Evolutionary conservation across 306 rosid species (phyloP), one percentile per base, ranked within the genome.

Genomic region (Acacia crassicarpa): DNA sequence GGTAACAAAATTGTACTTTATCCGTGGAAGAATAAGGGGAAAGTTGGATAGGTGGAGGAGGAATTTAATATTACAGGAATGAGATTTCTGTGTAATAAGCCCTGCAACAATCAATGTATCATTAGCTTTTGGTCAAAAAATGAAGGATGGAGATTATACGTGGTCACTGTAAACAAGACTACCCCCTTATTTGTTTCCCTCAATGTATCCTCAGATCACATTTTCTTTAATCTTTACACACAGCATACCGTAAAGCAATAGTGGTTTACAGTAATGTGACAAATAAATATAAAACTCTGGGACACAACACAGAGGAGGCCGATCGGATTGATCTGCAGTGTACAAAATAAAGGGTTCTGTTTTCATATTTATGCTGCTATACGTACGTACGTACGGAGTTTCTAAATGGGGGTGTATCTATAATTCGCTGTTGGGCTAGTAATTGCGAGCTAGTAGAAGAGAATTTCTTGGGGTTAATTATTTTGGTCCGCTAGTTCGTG

Each of bases 401-500:
- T 22, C 33, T 59, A 4, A 16, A 49, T 4, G 20, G 56, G 2
- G 56, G 2, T 49, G 56, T 16, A 3, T 49, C 56, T 51, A 49
- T 16, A 49, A 17, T 5, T 53, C 59, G 9, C 5, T 53, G n/a
- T 53, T 12, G 67, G 15, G 67, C 67, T 10, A 61, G 67, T 61
- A 61, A 61, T 11, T 9, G 15, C 6, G 33, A 25, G 25, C 17
- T 9, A 33, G 27, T n/a, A 8, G 23, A 22, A 58, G 14, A n/a
- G 15, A 58, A 22, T 58, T 58, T 22, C 15, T n/a, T 22, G 65
- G 30, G 14, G 15, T 27, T 61, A 48, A 3, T 48, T 48, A 48
- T 86, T 78, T 8, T 22, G 88, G n/a, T 48, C 88, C 88, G 51
- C 83, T 82, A 78, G 73, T 84, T 84, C 38, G 62, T 43, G 38